Evolutionary conservation across 2,329 filamentous ascomycete species (phyloP), one percentile per base, ranked within the genome.

Genomic region (Akanthomyces dipterigenus): DNA sequence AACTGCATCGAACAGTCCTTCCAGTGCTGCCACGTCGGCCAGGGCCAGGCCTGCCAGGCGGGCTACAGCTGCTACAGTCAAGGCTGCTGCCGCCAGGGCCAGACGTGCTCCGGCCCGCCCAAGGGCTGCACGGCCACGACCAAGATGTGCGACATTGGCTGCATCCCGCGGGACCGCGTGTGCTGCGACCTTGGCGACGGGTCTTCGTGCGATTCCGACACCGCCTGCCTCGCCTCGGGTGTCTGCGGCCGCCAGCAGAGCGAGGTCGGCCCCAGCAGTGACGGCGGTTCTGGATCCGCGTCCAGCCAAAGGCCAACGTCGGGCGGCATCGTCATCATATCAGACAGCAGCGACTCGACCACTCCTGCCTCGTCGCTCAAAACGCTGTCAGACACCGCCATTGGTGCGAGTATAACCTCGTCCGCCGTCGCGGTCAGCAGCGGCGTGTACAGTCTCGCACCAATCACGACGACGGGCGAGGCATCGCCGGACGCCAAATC

Each of bases 31-130:
- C 20, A 51, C 36, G 42, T 42, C 51, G 59, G 59, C 34, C 51
- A 61, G 7, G 59, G 59, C 42, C 42, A 61, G 34, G 59, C 59
- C 22, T 61, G 59, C 51, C 31, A 56, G 24, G 20, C 26, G 11
- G 59, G 59, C 34, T 61, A 61, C 59, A 31, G 18, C 31, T 61
- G 59, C 59, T 55, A 50, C 36, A 26, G 22, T 43, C 50, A 61
- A 22, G 59, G 59, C 51, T 61, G 59, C 59, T 61, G 59, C 26
- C 59, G 43, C 51, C 7, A 50, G 9, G 59, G 59, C 7, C n/a
- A 48, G 50, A 50, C 43, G 12, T 61, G 59, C 43, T 36, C 40
- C 24, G 59, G 51, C 8, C 51, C 51, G 36, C 59, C 59, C 42
- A 40, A 36, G 16, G 59, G 51, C 26, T 61, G 59, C 45, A 56